These are phyloP conservation scores for Botrytis sinoallii DNA, from an alignment of 2,329 filamentous ascomycete genomes.

Conservation along the genomic window DNA sequence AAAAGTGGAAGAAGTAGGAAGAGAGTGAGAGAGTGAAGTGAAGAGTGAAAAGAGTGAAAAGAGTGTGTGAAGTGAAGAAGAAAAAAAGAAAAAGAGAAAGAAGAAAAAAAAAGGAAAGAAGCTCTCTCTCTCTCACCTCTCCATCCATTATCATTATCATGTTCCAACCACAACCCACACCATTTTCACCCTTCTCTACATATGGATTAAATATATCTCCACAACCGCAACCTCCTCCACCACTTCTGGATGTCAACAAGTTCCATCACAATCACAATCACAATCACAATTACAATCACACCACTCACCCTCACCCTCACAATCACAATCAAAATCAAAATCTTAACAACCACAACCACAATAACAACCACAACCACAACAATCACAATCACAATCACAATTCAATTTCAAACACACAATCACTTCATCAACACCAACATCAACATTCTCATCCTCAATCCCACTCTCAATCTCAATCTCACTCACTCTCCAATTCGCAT, in stretches of 20 bases:
- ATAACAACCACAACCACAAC: too few relatives aligned
- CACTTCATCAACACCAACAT: background rate
- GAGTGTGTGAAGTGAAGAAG: background rate
- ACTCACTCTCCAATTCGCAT: background rate
- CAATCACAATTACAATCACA: background rate
- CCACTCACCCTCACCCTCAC: background rate
- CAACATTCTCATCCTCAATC: background rate
- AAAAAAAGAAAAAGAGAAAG: background rate
- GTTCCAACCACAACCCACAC: slow-evolving; percentile 38
- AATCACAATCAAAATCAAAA: background rate
- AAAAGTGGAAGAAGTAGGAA: background rate
- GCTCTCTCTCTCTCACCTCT: background rate
- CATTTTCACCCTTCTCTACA: slow-evolving; percentile 31
- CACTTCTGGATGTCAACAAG: slow-evolving; percentile 17
- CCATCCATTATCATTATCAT: slow-evolving; percentile 20
- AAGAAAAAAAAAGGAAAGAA: background rate
- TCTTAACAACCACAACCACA: background rate
- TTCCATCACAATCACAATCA: background rate
- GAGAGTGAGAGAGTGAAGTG: background rate
- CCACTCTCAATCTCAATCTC: background rate
- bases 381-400: background rate
- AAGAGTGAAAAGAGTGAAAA: background rate
- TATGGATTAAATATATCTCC: slow-evolving; percentile 26
- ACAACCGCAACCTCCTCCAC: slow-evolving; percentile 16
- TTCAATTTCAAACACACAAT: background rate